Percentiles rank a stretch among this genome's conserved stretches.
phyloP scores from a whole-genome alignment of 2,329 filamentous ascomycete genomes.

The Diplodia sapinea region DNA sequence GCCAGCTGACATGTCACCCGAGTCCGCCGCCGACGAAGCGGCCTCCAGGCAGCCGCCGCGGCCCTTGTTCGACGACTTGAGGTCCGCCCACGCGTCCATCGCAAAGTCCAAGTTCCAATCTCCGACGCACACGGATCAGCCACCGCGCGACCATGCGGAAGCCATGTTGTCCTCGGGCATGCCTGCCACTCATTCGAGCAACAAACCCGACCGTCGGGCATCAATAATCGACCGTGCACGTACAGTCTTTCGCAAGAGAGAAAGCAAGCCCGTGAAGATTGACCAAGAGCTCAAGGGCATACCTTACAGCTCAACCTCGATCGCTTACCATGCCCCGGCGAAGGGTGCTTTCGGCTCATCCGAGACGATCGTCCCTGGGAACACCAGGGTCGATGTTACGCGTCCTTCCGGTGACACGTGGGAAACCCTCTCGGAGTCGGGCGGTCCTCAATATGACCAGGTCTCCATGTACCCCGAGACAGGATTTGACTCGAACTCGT shows the following conservation, averaged over 20 bases:
- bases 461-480: conserved; percentile 8
- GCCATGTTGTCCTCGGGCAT: background rate
- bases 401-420: conserved; percentile 19
- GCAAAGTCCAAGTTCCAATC: background rate
- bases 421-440: conserved; percentile 1
- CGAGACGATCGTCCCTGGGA: background rate
- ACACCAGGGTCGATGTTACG: background rate
- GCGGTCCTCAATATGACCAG: background rate
- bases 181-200: background rate
- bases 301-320: background rate
- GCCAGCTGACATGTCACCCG: conserved; percentile 34
- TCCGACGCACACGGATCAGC: background rate
- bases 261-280: background rate
- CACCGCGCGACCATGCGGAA: background rate
- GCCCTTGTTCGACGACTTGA: conserved; percentile 28
- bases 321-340: too few species aligned
- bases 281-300: background rate
- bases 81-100: conserved; percentile 26
- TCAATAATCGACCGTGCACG: conserved; percentile 25
- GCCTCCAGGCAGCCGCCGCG: background rate
- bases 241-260: conserved; percentile 1
- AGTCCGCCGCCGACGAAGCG: conserved; percentile 32
- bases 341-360: background rate
- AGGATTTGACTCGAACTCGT: background rate
- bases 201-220: background rate